Evolutionary conservation across 495 filamentous ascomycete genomes (phyloP).

Genomic region (Lophiotrema nucula): DNA sequence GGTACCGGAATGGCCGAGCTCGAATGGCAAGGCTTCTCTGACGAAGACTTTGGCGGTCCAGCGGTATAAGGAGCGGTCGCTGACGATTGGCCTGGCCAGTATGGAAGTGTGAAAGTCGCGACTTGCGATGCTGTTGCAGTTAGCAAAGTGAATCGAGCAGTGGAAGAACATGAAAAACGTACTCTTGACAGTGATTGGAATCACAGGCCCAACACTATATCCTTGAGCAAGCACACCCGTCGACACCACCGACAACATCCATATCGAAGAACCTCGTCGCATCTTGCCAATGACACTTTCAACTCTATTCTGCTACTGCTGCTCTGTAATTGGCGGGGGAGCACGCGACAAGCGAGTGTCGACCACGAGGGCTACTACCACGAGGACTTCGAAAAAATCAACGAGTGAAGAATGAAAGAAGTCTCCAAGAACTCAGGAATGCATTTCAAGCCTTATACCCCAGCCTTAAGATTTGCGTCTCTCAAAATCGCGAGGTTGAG

Average conservation of each 20-base stretch:
- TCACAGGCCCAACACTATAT: conserved; percentile 9
- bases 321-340: background rate
- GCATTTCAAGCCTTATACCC: conserved; percentile 7
- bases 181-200: conserved; percentile 10
- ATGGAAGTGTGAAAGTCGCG: conserved; percentile 2
- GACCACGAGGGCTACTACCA: background rate
- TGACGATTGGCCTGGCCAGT: background rate
- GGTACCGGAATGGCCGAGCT: background rate
- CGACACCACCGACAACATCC: conserved; percentile 1
- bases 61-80: background rate
- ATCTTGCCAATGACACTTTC: too few relatives aligned
- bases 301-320: too few relatives aligned
- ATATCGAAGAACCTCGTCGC: conserved; percentile 2
- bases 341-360: background rate
- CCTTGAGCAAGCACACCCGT: conserved; percentile 2
- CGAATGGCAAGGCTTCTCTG: conserved; percentile 10
- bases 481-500: background rate
- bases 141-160: background rate
- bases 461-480: background rate
- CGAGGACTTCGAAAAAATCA: background rate
- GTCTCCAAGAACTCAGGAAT: background rate
- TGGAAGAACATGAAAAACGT: background rate
- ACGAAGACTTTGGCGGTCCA: background rate
- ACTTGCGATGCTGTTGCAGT: conserved; percentile 7
- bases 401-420: background rate